Evolutionary conservation across 2,329 filamentous ascomycete genomes (phyloP), one percentile per base, ranked within the genome.

Genomic region (Neopestalotiopsis sp.): DNA sequence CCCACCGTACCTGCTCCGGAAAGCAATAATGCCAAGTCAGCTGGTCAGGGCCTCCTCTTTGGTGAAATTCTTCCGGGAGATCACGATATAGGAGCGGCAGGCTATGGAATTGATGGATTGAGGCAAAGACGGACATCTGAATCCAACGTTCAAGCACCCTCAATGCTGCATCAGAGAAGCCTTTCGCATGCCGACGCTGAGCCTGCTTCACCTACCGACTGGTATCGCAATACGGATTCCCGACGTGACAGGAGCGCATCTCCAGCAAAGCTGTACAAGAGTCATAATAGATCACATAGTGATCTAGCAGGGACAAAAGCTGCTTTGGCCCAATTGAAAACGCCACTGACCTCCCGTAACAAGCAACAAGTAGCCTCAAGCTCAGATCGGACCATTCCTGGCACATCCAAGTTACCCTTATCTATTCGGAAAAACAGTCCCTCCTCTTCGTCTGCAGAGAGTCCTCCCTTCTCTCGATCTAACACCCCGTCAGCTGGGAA

Each of bases 51-150:
- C 70, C 87, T 93, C 45, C 81, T 95, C 24, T 95, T 95, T 81
- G 93, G 93, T 49, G 93, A 95, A 79, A 87, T 95, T 72, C 81
- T 90, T 34, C 86, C 89, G n/a, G 84, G 89, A 49, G 85, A 89
- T 72, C 84, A 84, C 74, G 84, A 88, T 72, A 76, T 84, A 32
- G 79, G 83, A 24, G 81, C 85, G 63, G 82, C 84, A 65, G 90
- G 89, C 4, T 90, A 89, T 80, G 91, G 90, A 65, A 92, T 92
- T 71, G 83, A 86, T 69, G 78, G 80, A 42, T 75, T 82, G 64
- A 82, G 86, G 65, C 83, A 84, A 69, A 84, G 91, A 71, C 86
- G 91, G 78, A 91, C 90, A 28, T 93, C 92, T 58, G 93, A 95
- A 75, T 91, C 92, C n/a, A 90, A 86, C 76, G 80, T 92, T 72